phyloP scores from a whole-genome alignment of 2,329 filamentous ascomycete genomes.

The Domatiomyces catenatus region DNA sequence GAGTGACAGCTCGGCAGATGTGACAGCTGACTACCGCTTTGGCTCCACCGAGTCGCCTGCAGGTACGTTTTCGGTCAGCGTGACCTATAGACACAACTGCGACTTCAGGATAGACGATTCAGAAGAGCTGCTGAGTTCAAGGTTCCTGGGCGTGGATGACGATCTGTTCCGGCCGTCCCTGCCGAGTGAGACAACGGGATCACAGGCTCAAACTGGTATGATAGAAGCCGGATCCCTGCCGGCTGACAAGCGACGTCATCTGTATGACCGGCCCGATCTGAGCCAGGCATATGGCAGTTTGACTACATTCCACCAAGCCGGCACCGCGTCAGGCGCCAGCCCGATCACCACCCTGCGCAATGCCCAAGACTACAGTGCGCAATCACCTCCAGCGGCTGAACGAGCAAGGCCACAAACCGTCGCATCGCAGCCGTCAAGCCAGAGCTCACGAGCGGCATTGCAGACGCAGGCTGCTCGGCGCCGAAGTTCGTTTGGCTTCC shows the following conservation, averaged over 20 bases:
- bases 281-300: slow-evolving; percentile 78
- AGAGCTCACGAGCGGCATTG: slow-evolving; percentile 33
- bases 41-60: slow-evolving; percentile 74
- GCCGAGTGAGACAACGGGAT: slow-evolving; percentile 31
- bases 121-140: slow-evolving; percentile 77
- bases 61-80: slow-evolving; percentile 65
- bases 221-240: slow-evolving; percentile 55
- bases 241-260: slow-evolving; percentile 35
- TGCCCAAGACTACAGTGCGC: slow-evolving; percentile 39
- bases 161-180: slow-evolving; percentile 71
- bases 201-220: not conserved
- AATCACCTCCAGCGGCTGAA: slow-evolving; percentile 34
- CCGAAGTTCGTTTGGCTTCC: slow-evolving; percentile 74
- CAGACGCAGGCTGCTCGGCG: slow-evolving; percentile 39
- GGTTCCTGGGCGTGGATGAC: slow-evolving; percentile 84
- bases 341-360: slow-evolving; percentile 71
- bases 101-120: slow-evolving; percentile 85
- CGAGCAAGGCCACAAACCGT: slow-evolving; percentile 33
- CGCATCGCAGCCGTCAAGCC: slow-evolving; percentile 16
- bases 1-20: slow-evolving; percentile 45
- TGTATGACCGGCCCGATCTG: slow-evolving; percentile 39
- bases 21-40: slow-evolving; percentile 64
- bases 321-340: slow-evolving; percentile 60
- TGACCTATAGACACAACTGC: slow-evolving; percentile 75
- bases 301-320: slow-evolving; percentile 72